Percentiles rank a stretch among this genome's conserved stretches.
phyloP scores from a whole-genome alignment of 2,329 filamentous ascomycete species.

The Monilinia vaccinii-corymbosi region DNA sequence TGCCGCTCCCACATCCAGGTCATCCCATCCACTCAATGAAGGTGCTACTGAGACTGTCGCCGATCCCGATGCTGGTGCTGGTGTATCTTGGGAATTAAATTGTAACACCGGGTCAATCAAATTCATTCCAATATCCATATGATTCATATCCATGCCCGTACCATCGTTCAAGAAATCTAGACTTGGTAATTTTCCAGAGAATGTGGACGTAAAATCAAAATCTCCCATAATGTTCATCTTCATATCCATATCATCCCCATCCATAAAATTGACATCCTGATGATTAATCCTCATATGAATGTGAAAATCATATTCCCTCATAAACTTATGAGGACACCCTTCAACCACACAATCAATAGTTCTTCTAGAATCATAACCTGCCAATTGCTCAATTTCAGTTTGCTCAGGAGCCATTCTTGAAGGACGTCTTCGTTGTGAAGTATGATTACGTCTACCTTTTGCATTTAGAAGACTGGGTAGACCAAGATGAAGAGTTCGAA shows the following conservation, averaged over 20 bases:
- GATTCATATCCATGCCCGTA: background rate
- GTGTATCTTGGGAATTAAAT: background rate
- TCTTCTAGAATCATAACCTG: conserved; percentile 39
- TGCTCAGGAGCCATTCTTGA: background rate
- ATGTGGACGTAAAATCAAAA: background rate
- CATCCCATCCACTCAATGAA: background rate
- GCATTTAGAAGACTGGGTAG: conserved; percentile 35
- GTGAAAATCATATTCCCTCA: conserved; percentile 47
- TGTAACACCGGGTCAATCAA: conserved; percentile 7
- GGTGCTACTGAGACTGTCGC: background rate
- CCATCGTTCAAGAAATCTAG: background rate
- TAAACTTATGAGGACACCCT: conserved; percentile 45
- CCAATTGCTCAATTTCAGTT: conserved; percentile 38
- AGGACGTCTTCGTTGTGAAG: background rate
- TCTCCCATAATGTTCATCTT: background rate
- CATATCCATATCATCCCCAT: background rate
- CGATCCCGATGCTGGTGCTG: background rate
- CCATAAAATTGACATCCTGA: conserved; percentile 5
- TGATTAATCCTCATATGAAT: conserved; percentile 43
- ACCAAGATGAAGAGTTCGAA: conserved; percentile 74
- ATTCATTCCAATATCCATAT: background rate
- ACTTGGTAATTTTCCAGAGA: background rate
- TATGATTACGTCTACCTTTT: conserved; percentile 29
- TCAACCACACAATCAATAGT: conserved; percentile 42
- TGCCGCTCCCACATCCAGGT: background rate